Evolutionary conservation across 257 asterid species (phyloP), one percentile per base, ranked within the genome.

Genomic region (Schizonepeta tenuifolia): DNA sequence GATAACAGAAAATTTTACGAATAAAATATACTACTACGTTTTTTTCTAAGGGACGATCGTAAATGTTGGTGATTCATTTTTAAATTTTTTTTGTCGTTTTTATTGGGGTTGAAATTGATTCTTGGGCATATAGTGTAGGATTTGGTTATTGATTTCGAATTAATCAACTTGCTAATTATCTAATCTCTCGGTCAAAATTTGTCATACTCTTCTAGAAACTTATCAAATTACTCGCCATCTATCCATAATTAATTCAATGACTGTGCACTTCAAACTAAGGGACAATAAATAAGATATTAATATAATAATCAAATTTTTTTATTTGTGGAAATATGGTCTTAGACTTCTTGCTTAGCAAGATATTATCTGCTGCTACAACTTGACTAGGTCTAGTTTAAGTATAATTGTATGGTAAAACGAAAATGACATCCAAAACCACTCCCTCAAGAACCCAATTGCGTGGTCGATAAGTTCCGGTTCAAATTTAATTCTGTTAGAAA

Each of bases 271-370:
- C 62, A 11, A 13, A 56, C 18, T 24, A 11, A 20, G 5, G 5
- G 35, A 9, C 18, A n/a, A 61, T n/a, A 33, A 38, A 62, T n/a
- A n/a, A n/a, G n/a, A 62, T 38, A 62, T 38, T 9, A 18, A 17
- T n/a, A n/a, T 10, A 18, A 17, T 8, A 8, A 0, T 18, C 20
- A 18, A 24, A 26, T 70, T 70, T 14, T 14, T 41, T 5, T 46
- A 55, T 36, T 20, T 4, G 43, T 65, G 41, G 3, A 1, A 11
- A 35, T 54, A 51, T 22, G 21, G 24, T 47, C 61, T 26, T 4
- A 59, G 57, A 26, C 60, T 44, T 44, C 60, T 71, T 71, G 69
- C 22, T 17, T 47, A 21, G 26, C 54, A 33, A 67, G 58, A 12
- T 3, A 40, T 3, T n/a, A 55, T 35, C 9, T 53, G 33, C 17